Conservation (phyloP, 192 early-diverging fungal species). For the Coemansia sp. region DNA sequence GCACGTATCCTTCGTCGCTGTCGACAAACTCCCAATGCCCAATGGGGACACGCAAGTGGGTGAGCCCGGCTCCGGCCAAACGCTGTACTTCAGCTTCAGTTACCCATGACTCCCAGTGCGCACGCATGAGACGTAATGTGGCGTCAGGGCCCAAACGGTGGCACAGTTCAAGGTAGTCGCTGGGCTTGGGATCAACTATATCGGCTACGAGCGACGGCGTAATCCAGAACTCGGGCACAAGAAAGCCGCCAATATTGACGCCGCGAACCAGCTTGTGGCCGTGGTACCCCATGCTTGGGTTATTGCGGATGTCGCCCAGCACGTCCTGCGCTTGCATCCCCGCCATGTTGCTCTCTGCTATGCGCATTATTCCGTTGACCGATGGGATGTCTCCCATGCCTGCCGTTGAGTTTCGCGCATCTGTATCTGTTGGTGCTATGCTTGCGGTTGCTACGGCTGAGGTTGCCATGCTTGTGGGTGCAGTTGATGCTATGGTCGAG, state of each 20-base stretch:
- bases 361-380: conserved; percentile 15
- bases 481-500: too few species aligned
- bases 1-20: conserved; percentile 54
- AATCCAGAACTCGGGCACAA: conserved; percentile 65
- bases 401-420: too few species aligned
- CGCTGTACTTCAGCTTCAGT: conserved; percentile 56
- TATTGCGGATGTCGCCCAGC: conserved; percentile 27
- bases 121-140: conserved; percentile 30
- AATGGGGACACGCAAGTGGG: conserved; percentile 61
- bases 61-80: conserved; percentile 52
- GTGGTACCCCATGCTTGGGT: conserved; percentile 47
- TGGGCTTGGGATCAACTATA: conserved; percentile 53
- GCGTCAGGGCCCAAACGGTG: conserved; percentile 49
- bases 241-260: conserved; percentile 61
- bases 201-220: conserved; percentile 47
- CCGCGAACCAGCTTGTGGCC: conserved; percentile 55
- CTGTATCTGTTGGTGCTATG: too few species aligned
- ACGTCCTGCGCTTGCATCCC: conserved; percentile 21
- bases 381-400: neutral
- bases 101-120: conserved; percentile 62
- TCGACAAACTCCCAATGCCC: conserved; percentile 65
- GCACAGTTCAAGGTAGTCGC: conserved; percentile 53
- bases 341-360: neutral
- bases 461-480: too few species aligned
- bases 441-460: neutral